phyloP scores from a whole-genome alignment of 2,329 filamentous ascomycete genomes.

The Pseudogymnoascus sp. region DNA sequence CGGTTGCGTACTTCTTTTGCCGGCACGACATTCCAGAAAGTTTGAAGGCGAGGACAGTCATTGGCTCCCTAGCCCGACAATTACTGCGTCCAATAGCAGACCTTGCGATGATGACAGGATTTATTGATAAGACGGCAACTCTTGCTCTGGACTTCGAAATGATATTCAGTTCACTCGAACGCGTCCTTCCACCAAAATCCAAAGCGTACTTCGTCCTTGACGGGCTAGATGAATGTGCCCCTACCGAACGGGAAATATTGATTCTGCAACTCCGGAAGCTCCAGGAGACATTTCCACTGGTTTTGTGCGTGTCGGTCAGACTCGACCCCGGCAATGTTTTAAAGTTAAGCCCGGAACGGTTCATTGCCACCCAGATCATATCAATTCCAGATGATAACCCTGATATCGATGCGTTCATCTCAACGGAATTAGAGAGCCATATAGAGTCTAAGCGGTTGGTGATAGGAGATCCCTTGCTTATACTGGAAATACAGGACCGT shows the following conservation, averaged over 20 bases:
- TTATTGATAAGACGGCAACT: neutral
- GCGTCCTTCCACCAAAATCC: slow-evolving; percentile 16
- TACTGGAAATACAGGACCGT: slow-evolving; percentile 24
- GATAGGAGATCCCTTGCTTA: slow-evolving; percentile 24
- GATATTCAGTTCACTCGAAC: slow-evolving; percentile 22
- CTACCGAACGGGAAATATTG: slow-evolving; percentile 13
- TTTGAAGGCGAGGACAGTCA: slow-evolving; percentile 25
- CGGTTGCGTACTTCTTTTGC: slow-evolving; percentile 32
- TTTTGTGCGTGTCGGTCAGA: slow-evolving; percentile 24
- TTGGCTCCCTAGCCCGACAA: slow-evolving; percentile 33
- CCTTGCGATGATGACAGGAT: slow-evolving; percentile 13
- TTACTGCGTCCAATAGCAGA: slow-evolving; percentile 27
- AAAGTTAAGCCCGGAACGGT: slow-evolving; percentile 11
- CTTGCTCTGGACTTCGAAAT: slow-evolving; percentile 16
- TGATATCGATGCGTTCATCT: slow-evolving; percentile 25
- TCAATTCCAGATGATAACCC: slow-evolving; percentile 24
- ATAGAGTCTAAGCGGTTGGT: slow-evolving; percentile 17
- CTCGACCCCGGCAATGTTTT: slow-evolving; percentile 19
- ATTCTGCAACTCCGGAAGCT: slow-evolving; percentile 20
- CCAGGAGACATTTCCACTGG: slow-evolving; percentile 20
- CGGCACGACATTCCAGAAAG: slow-evolving; percentile 27
- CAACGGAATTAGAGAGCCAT: slow-evolving; percentile 23
- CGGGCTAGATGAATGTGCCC: slow-evolving; percentile 30
- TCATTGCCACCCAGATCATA: slow-evolving; percentile 13
- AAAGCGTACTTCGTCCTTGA: slow-evolving; percentile 30